These are phyloP conservation scores for Amanita molliuscula DNA, from an alignment of 768 basidiomycete species.

Conservation along the genomic window DNA sequence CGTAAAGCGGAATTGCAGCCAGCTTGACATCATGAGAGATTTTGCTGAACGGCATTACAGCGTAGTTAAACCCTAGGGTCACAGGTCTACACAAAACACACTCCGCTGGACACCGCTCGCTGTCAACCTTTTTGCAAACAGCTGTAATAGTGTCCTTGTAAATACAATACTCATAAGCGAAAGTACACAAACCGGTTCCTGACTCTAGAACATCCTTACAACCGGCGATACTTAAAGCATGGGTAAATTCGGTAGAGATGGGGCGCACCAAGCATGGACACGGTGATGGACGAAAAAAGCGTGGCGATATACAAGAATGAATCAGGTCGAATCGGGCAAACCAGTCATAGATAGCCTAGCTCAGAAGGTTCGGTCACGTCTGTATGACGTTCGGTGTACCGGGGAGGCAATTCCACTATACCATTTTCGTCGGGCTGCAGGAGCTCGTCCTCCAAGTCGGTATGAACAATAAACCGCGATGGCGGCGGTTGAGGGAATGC, in stretches of 20 bases:
- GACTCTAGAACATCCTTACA: neutral
- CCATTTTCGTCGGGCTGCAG: slow-evolving; percentile 34
- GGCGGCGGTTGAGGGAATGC: slow-evolving; percentile 24
- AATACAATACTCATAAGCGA: neutral
- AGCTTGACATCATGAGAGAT: too few species aligned
- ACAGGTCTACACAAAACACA: too few species aligned
- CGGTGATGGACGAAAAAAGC: neutral
- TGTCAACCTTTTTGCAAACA: too few species aligned
- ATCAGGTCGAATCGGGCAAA: neutral
- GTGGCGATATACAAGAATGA: slow-evolving; percentile 3
- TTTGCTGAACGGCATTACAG: too few species aligned
- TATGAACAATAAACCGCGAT: slow-evolving; percentile 56
- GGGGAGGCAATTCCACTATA: slow-evolving; percentile 67
- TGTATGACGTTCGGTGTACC: slow-evolving; percentile 45
- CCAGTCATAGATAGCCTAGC: neutral
- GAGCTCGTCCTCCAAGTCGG: slow-evolving; percentile 51
- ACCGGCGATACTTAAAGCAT: neutral
- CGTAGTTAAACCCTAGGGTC: too few species aligned
- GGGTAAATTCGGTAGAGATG: neutral
- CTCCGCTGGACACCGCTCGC: too few species aligned
- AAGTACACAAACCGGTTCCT: neutral
- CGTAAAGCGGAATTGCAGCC: too few species aligned
- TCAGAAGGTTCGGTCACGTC: neutral
- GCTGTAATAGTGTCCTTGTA: neutral
- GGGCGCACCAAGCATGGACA: neutral